Conservation (phyloP, 805 yeast species). For the Ogataea paradorogensis region DNA sequence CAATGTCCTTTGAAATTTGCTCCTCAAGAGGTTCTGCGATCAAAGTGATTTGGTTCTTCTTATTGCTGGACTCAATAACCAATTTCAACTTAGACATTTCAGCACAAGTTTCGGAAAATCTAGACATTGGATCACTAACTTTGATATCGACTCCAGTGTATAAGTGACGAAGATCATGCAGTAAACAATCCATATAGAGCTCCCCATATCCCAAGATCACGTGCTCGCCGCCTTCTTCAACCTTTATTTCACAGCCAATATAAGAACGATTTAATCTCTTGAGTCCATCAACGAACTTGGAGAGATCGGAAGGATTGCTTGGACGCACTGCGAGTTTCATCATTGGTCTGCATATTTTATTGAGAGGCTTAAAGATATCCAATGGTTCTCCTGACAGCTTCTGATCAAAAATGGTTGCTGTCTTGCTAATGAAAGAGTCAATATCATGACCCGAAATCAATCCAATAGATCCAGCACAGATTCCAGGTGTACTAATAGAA, state of each 20-base stretch:
- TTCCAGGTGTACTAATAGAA: constrained; percentile 48
- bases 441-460: constrained; percentile 58
- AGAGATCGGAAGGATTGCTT: constrained; percentile 70
- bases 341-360: constrained; percentile 52
- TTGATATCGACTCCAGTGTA: constrained; percentile 68
- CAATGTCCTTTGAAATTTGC: constrained; percentile 54
- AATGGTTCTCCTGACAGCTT: constrained; percentile 23
- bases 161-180: constrained; percentile 68
- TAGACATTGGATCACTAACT: constrained; percentile 80
- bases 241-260: constrained; percentile 62
- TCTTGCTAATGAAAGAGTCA: constrained; percentile 51
- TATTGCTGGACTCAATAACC: constrained; percentile 55
- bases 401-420: constrained; percentile 52
- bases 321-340: constrained; percentile 86
- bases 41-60: constrained; percentile 57
- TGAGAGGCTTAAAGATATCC: constrained; percentile 39
- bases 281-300: constrained; percentile 68
- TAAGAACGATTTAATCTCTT: constrained; percentile 60
- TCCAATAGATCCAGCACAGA: constrained; percentile 66
- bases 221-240: constrained; percentile 89
- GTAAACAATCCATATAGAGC: constrained; percentile 74
- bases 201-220: constrained; percentile 83
- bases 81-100: constrained; percentile 67
- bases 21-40: constrained; percentile 72
- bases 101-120: constrained; percentile 72